Percentiles rank a stretch among this genome's conserved stretches.
These are phyloP conservation scores for Cryphonectria radicalis DNA, from an alignment of 2,329 filamentous ascomycete species.

Conservation along the genomic window DNA sequence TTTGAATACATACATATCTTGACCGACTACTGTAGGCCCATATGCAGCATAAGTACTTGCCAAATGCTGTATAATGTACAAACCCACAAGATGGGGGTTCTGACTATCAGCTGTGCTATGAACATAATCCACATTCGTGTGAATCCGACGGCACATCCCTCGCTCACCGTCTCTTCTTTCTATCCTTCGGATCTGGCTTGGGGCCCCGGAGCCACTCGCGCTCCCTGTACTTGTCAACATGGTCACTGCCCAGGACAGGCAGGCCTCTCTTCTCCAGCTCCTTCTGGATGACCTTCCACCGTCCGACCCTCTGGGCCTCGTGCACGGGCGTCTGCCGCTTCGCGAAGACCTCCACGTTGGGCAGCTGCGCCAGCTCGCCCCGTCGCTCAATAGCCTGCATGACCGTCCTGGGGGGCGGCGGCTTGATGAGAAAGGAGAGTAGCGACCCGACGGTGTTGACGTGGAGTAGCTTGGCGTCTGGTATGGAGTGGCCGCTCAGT, in stretches of 20 bases:
- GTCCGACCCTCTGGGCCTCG: slow-evolving; percentile 42
- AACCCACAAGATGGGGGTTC: background rate
- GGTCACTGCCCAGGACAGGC: slow-evolving; percentile 39
- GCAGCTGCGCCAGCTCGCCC: slow-evolving; percentile 54
- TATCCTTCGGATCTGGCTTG: slow-evolving; percentile 21
- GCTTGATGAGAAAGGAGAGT: slow-evolving; percentile 56
- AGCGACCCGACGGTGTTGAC: slow-evolving; percentile 59
- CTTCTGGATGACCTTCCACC: slow-evolving; percentile 44
- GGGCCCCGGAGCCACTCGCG: slow-evolving; percentile 36
- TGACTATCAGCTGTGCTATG: background rate
- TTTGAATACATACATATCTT: background rate
- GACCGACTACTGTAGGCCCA: background rate
- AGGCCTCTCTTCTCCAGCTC: slow-evolving; percentile 41
- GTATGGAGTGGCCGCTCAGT: slow-evolving; percentile 75
- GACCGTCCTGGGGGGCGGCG: slow-evolving; percentile 65
- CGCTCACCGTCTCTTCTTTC: slow-evolving; percentile 25
- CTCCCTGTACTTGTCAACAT: slow-evolving; percentile 37
- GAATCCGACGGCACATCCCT: background rate
- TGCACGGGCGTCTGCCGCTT: slow-evolving; percentile 68
- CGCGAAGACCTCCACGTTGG: slow-evolving; percentile 72
- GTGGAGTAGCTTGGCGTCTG: slow-evolving; percentile 68
- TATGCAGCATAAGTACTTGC: background rate
- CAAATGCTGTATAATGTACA: background rate
- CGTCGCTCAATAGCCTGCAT: slow-evolving; percentile 58
- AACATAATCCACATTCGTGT: background rate